Evolutionary conservation across 768 basidiomycete species (phyloP).

Genomic region (Kwoniella newhampshirensis): DNA sequence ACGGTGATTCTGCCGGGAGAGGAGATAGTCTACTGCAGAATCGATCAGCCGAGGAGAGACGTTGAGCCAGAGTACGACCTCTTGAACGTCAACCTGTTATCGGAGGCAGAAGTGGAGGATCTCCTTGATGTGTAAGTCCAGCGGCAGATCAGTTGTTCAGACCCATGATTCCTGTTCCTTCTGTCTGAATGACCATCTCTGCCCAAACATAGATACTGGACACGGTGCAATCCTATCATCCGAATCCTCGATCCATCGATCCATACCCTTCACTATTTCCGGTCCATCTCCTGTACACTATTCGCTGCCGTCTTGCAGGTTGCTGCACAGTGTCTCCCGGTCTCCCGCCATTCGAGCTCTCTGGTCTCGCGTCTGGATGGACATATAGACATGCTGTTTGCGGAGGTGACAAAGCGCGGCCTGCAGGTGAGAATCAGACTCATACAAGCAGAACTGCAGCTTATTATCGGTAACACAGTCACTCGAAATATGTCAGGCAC

Average conservation of each 20-base stretch:
- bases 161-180: background rate
- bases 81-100: background rate
- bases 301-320: slow-evolving; percentile 10
- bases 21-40: slow-evolving; percentile 12
- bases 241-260: slow-evolving; percentile 13
- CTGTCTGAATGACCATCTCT: background rate
- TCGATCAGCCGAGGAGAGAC: slow-evolving; percentile 17
- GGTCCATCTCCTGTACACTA: slow-evolving; percentile 5
- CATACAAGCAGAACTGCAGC: background rate
- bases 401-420: slow-evolving; percentile 5
- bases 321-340: slow-evolving; percentile 12
- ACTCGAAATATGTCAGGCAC: slow-evolving; percentile 11
- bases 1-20: slow-evolving; percentile 9
- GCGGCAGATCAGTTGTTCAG: no score
- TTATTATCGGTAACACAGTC: background rate
- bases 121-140: slow-evolving; percentile 15
- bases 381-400: slow-evolving; percentile 8
- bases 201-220: slow-evolving; percentile 8
- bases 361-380: slow-evolving; percentile 9
- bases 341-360: slow-evolving; percentile 11
- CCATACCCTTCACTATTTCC: slow-evolving; percentile 10
- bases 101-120: slow-evolving; percentile 12
- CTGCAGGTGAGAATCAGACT: slow-evolving; percentile 1
- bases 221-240: slow-evolving; percentile 7
- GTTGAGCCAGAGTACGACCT: slow-evolving; percentile 9